These are phyloP conservation scores for Blastocystis sp. DNA, from an alignment of 352 stramenopile species.

Conservation along the genomic window DNA sequence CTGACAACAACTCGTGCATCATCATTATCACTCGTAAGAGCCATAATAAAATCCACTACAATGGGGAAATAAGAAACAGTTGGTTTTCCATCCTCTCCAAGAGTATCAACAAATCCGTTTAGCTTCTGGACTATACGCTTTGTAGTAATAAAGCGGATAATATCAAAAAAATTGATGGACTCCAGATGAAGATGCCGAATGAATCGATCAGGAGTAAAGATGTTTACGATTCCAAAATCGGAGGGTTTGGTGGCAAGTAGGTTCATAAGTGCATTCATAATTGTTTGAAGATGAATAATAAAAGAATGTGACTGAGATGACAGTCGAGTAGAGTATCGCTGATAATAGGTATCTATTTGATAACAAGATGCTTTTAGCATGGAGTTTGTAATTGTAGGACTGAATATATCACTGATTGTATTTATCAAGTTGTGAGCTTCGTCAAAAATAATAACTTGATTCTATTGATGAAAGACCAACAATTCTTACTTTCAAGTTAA, in stretches of 20 bases:
- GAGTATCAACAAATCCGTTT: constrained; percentile 34
- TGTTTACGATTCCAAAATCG: constrained; percentile 53
- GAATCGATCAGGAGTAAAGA: constrained; percentile 65
- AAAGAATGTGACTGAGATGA: constrained; percentile 2
- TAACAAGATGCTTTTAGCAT: background rate
- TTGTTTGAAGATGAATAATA: constrained; percentile 35
- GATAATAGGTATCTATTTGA: constrained; percentile 9
- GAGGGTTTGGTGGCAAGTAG: background rate
- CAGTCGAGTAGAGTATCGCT: background rate
- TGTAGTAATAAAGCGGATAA: constrained; percentile 71
- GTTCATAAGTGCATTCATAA: background rate
- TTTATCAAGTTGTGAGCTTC: constrained; percentile 98
- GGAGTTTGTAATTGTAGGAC: constrained; percentile 67
- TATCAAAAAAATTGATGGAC: constrained; percentile 77
- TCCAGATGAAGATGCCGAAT: constrained; percentile 71
- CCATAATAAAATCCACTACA: constrained; percentile 21
- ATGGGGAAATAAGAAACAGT: constrained; percentile 12
- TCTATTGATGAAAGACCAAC: constrained; percentile 76
- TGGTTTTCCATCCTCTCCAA: background rate
- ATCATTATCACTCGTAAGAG: constrained; percentile 7
- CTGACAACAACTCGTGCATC: constrained; percentile 26
- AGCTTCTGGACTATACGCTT: constrained; percentile 37
- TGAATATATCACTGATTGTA: constrained; percentile 84
- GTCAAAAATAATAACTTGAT: constrained; percentile 90
- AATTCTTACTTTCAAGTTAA: constrained; percentile 75